Percentiles rank a stretch among this genome's conserved stretches.
phyloP scores from a whole-genome alignment of 2,329 filamentous ascomycete species.

The Colletotrichum cordylinicola region DNA sequence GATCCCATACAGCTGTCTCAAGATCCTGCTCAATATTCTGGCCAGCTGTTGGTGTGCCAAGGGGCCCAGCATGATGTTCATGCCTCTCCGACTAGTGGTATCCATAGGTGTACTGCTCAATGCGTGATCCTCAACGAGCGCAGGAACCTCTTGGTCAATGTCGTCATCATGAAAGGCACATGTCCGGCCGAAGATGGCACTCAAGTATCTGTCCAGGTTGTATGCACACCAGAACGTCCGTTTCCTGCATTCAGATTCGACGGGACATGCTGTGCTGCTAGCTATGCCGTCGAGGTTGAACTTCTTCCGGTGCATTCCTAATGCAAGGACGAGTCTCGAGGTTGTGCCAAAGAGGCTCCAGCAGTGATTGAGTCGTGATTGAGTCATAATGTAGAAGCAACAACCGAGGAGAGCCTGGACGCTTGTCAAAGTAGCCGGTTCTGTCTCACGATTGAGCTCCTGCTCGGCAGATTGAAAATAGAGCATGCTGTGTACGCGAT shows the following conservation, averaged over 20 bases:
- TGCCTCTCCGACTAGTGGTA: not conserved
- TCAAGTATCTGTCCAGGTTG: constrained; percentile 67
- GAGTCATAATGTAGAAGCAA: constrained; percentile 47
- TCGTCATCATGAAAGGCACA: constrained; percentile 68
- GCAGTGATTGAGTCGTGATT: constrained; percentile 49
- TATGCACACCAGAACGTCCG: constrained; percentile 69
- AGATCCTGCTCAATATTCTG: not conserved
- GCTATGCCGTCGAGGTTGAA: constrained; percentile 23
- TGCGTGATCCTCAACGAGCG: constrained; percentile 53
- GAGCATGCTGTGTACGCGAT: not conserved
- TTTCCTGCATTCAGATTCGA: constrained; percentile 36
- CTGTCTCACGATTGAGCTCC: constrained; percentile 41
- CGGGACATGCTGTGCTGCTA: constrained; percentile 33
- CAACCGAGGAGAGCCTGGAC: constrained; percentile 46
- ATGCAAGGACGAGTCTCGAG: constrained; percentile 37
- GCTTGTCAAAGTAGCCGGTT: constrained; percentile 39
- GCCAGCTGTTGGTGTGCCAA: constrained; percentile 36
- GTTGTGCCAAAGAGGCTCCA: constrained; percentile 51
- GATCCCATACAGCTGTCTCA: not conserved
- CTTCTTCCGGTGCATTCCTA: constrained; percentile 41
- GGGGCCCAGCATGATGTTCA: constrained; percentile 30
- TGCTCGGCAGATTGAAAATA: constrained; percentile 10
- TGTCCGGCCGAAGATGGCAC: constrained; percentile 65
- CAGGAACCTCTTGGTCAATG: constrained; percentile 65
- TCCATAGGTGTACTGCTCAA: constrained; percentile 3